Evolutionary conservation across 2,329 filamentous ascomycete species (phyloP).

Genomic region (Aspergillus phoenicis): DNA sequence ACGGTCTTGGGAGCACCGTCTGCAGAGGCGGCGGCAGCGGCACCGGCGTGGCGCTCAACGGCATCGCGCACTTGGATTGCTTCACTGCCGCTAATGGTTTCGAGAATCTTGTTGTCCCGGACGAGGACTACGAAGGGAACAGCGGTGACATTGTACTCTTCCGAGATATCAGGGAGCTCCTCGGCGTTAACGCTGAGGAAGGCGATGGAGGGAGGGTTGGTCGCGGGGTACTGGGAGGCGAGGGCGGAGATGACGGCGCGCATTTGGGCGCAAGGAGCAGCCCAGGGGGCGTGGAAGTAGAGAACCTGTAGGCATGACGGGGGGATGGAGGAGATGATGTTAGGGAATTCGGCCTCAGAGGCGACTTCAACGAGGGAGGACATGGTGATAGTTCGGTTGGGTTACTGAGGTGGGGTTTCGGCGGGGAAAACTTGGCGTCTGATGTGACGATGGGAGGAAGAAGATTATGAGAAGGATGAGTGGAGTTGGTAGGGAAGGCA

Average conservation of each 20-base stretch:
- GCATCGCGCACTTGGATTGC: constrained; percentile 80
- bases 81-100: constrained; percentile 88
- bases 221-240: constrained; percentile 78
- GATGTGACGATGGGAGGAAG: background rate
- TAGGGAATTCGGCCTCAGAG: constrained; percentile 71
- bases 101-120: constrained; percentile 72
- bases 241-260: constrained; percentile 80
- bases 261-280: constrained; percentile 95
- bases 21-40: constrained; percentile 29
- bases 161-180: constrained; percentile 87
- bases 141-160: constrained; percentile 89
- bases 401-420: background rate
- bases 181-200: constrained; percentile 95
- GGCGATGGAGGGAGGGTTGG: constrained; percentile 66
- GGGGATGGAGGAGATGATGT: constrained; percentile 67
- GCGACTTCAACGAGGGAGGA: constrained; percentile 77
- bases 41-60: constrained; percentile 77
- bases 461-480: background rate
- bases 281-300: constrained; percentile 97
- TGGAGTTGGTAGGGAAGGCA: background rate
- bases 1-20: constrained; percentile 36
- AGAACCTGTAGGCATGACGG: constrained; percentile 75
- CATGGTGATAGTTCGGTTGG: constrained; percentile 53
- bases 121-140: constrained; percentile 90
- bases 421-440: constrained; percentile 4